A percentile compares a stretch with the other conserved stretches of the same genome.
Conservation (phyloP, 495 filamentous ascomycete species). For the Pyrenopolyporus hunteri region DNA sequence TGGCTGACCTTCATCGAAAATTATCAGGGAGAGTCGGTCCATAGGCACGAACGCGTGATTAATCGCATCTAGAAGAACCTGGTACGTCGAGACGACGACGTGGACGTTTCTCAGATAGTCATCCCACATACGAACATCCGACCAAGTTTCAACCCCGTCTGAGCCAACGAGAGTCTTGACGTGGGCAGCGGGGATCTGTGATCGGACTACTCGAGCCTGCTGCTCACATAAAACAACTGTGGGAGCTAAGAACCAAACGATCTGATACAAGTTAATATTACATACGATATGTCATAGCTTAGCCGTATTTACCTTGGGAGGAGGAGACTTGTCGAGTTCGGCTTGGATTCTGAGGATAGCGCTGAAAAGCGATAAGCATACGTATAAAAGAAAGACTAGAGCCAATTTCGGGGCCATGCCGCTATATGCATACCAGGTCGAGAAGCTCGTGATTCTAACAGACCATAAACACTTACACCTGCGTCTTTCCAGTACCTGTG, state of each 20-base stretch:
- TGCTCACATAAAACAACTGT: slow-evolving; percentile 77
- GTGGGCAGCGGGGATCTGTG: slow-evolving; percentile 67
- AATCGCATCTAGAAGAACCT: slow-evolving; percentile 79
- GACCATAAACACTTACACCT: slow-evolving; percentile 66
- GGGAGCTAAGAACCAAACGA: slow-evolving; percentile 86
- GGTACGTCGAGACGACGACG: slow-evolving; percentile 79
- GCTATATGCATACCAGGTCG: not conserved
- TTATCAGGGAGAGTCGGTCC: slow-evolving; percentile 67
- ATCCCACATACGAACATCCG: slow-evolving; percentile 73
- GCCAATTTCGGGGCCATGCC: not conserved
- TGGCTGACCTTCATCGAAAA: slow-evolving; percentile 86
- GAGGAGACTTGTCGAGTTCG: slow-evolving; percentile 69
- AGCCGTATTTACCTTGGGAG: slow-evolving; percentile 61
- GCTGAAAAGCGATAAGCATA: slow-evolving; percentile 49
- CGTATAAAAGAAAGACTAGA: not conserved
- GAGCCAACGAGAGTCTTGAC: slow-evolving; percentile 69
- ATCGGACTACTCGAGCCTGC: slow-evolving; percentile 68
- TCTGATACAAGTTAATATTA: slow-evolving; percentile 52
- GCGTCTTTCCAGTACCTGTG: slow-evolving; percentile 91
- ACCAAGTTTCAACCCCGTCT: slow-evolving; percentile 79
- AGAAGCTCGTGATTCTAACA: not conserved
- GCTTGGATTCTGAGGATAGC: slow-evolving; percentile 77
- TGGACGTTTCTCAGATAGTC: slow-evolving; percentile 68
- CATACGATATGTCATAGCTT: slow-evolving; percentile 10
- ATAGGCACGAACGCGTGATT: slow-evolving; percentile 80